Evolutionary conservation across 768 basidiomycete genomes (phyloP).

Genomic region (Gelatoporia subvermispora): DNA sequence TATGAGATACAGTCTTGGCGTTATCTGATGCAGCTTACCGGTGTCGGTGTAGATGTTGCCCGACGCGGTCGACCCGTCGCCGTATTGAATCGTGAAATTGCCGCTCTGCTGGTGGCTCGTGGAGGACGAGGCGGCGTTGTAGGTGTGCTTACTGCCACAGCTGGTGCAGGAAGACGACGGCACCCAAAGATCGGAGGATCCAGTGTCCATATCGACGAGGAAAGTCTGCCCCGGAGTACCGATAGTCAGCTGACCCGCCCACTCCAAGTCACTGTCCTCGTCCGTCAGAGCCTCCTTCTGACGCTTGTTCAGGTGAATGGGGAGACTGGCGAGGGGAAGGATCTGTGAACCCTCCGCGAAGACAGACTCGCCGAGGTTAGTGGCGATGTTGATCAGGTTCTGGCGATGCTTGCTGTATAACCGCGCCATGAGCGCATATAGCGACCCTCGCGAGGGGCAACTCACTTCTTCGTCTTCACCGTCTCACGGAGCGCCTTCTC

Average conservation of each 20-base stretch:
- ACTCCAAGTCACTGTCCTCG: constrained; percentile 30
- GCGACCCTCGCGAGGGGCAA: not conserved
- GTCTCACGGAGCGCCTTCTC: constrained; percentile 7
- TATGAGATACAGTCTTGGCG: not conserved
- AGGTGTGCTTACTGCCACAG: constrained; percentile 12
- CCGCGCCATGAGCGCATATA: not conserved
- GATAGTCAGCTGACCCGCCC: constrained; percentile 36
- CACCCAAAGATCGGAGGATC: constrained; percentile 11
- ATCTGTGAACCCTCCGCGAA: constrained; percentile 10
- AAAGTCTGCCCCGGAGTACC: constrained; percentile 33
- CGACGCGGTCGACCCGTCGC: constrained; percentile 28
- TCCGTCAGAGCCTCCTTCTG: constrained; percentile 32
- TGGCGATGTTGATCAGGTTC: constrained; percentile 12
- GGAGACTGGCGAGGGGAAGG: constrained; percentile 8
- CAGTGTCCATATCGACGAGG: constrained; percentile 36
- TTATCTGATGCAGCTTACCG: not conserved
- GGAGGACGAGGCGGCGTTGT: constrained; percentile 17
- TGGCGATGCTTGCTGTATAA: constrained; percentile 13
- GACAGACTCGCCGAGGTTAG: constrained; percentile 1
- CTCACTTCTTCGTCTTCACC: constrained; percentile 13
- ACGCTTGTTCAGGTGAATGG: constrained; percentile 18
- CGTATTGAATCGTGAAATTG: constrained; percentile 29
- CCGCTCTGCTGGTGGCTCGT: constrained; percentile 16
- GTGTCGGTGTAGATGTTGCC: constrained; percentile 30
- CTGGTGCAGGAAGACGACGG: constrained; percentile 5